These are phyloP conservation scores for Ophiocordyceps camponoti-saundersi DNA, from an alignment of 2,329 filamentous ascomycete species.

Conservation along the genomic window DNA sequence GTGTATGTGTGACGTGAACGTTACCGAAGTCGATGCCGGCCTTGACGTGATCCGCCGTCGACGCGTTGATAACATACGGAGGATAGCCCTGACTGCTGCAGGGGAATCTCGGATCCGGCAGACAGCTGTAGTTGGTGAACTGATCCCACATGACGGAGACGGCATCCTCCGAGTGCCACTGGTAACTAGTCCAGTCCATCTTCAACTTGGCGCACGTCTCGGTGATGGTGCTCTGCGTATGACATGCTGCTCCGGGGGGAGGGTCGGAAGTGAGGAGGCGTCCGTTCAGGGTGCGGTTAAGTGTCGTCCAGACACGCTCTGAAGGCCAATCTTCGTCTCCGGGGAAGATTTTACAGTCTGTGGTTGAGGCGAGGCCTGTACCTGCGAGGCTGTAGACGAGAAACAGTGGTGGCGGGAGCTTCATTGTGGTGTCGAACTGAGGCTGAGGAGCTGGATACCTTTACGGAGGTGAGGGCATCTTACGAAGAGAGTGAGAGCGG, in stretches of 20 bases:
- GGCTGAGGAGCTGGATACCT: no score
- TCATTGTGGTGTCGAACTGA: background rate
- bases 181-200: conserved; percentile 11
- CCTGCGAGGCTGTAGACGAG: background rate
- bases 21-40: conserved; percentile 24
- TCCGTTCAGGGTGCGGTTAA: conserved; percentile 27
- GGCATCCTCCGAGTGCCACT: conserved; percentile 12
- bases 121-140: conserved; percentile 32
- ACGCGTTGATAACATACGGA: conserved; percentile 19
- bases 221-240: conserved; percentile 8
- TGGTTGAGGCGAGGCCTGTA: background rate
- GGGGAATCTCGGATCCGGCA: conserved; percentile 19
- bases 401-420: background rate
- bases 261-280: conserved; percentile 20
- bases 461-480: no score
- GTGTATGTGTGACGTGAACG: conserved; percentile 6
- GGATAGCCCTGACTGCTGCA: conserved; percentile 18
- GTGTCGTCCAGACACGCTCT: conserved; percentile 21
- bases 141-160: conserved; percentile 20
- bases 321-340: conserved; percentile 29
- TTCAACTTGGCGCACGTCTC: conserved; percentile 12
- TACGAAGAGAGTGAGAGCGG: no score
- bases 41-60: conserved; percentile 14
- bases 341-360: conserved; percentile 29
- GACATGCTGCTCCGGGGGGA: conserved; percentile 18